A percentile compares a stretch with the other conserved stretches of the same genome.
Conservation (phyloP, 805 yeast genomes). For the Kluyveromyces nonfermentans region DNA sequence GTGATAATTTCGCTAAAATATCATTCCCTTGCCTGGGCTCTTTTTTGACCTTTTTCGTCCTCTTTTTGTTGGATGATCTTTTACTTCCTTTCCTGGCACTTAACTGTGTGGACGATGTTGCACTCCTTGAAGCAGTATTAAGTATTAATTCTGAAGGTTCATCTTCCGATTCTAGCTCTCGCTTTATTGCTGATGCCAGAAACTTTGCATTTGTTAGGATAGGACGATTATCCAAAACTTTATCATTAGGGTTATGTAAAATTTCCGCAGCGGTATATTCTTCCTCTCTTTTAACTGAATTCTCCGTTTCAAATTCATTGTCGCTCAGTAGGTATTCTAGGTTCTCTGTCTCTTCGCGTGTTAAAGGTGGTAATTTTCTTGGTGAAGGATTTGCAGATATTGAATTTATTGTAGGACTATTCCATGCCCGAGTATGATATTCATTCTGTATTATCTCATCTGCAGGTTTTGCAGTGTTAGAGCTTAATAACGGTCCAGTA, state of each 20-base stretch:
- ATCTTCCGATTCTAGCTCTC: neutral
- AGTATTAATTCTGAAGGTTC: neutral
- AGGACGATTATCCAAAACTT: slow-evolving; percentile 22
- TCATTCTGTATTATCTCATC: neutral
- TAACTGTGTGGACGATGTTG: neutral
- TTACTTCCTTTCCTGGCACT: neutral
- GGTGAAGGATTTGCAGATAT: neutral
- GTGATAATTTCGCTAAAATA: slow-evolving; percentile 23
- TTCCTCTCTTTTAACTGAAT: slow-evolving; percentile 2
- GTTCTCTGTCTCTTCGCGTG: neutral
- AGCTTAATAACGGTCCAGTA: neutral
- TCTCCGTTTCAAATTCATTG: neutral
- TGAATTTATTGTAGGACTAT: neutral
- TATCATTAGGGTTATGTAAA: slow-evolving; percentile 24
- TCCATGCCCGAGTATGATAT: neutral
- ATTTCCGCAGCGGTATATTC: slow-evolving; percentile 28
- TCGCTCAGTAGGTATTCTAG: neutral
- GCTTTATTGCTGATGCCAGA: slow-evolving; percentile 20
- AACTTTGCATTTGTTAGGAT: slow-evolving; percentile 24
- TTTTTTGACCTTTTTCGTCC: slow-evolving; percentile 12
- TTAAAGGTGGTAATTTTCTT: neutral
- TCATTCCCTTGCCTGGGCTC: slow-evolving; percentile 21
- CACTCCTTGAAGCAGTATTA: neutral
- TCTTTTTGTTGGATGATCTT: neutral
- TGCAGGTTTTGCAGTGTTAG: neutral